Base-by-base conservation (phyloP, 208 protist species). In the Histomonas meleagridis region DNA sequence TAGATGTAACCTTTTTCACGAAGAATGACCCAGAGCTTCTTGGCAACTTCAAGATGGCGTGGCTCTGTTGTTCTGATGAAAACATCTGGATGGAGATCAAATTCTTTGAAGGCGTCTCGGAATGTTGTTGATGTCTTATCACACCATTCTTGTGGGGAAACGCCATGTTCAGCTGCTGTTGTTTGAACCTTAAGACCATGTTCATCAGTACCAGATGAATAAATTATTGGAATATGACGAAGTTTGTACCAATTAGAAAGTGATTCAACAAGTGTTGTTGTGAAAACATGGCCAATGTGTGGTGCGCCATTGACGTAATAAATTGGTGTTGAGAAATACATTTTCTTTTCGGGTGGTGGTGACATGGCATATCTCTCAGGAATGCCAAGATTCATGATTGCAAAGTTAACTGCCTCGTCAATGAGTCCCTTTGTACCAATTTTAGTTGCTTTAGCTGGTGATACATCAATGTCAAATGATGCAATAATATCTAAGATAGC, bases 121-220 rank as follows among this genome's bases (percentile, higher is more conserved):
- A 94, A 94, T 53, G 97, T 60, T 10, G 94, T 93, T 53, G 94
- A 93, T 78, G 95, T 93, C 51, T 93, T 90, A 0, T 97, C 97
- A 10, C 96, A 95, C 94, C 98, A 95, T 57, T 90, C 57, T 32
- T 60, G 32, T 86, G 62, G 60, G 1, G 51, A 35, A 21, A 51
- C 32, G 9, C 51, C 70, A 9, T 91, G 72, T 35, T 28, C 14
- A 28, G 21, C 48, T 2, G 92, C 78, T 48, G 62, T 86, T 65
- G 90, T 86, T n/a, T 78, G 40, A 43, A 98, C 95, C 95, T 99
- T 99, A 86, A 96, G 95, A 26, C 98, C 98, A 94, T 99, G 98
- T 94, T 99, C 98, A 93, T 99, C 98, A 0, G 97, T 99, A 57
- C 98, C 98, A 12, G 97, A 99, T 92, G 96, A 94, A 48, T 98